Conservation (phyloP, 306 rosid genomes). For the Cyamopsis tetragonoloba region DNA sequence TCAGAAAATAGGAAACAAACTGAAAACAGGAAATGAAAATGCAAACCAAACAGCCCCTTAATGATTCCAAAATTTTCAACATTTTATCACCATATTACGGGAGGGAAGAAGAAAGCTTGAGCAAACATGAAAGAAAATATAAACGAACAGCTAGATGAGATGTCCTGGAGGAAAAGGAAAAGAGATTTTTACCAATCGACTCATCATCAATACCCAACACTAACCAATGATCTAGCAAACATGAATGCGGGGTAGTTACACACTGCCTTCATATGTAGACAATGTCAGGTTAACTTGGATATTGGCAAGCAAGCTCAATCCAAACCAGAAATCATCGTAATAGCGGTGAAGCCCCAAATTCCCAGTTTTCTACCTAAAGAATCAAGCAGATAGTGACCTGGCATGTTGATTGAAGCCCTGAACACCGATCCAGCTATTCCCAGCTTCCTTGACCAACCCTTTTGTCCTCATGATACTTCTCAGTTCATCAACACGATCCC, state of each 20-base stretch:
- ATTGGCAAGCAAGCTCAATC: conserved; percentile 4
- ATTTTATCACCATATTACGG: not conserved
- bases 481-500: conserved; percentile 55
- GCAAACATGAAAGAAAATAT: not conserved
- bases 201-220: not conserved
- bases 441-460: conserved; percentile 58
- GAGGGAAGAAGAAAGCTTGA: not conserved
- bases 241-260: not conserved
- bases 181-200: not conserved
- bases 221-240: not conserved
- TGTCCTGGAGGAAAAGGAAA: not conserved
- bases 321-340: not conserved
- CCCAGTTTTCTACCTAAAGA: not conserved
- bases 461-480: conserved; percentile 46
- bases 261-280: not conserved
- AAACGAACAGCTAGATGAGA: not conserved
- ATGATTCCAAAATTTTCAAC: no score
- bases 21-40: no score
- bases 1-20: no score
- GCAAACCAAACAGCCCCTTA: no score
- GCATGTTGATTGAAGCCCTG: conserved; percentile 19
- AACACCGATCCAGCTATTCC: conserved; percentile 49
- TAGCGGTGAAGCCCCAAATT: not conserved
- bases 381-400: conserved; percentile 19
- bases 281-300: not conserved